Conservation (phyloP, 495 filamentous ascomycete genomes). For the Lasiosphaeria ovina region DNA sequence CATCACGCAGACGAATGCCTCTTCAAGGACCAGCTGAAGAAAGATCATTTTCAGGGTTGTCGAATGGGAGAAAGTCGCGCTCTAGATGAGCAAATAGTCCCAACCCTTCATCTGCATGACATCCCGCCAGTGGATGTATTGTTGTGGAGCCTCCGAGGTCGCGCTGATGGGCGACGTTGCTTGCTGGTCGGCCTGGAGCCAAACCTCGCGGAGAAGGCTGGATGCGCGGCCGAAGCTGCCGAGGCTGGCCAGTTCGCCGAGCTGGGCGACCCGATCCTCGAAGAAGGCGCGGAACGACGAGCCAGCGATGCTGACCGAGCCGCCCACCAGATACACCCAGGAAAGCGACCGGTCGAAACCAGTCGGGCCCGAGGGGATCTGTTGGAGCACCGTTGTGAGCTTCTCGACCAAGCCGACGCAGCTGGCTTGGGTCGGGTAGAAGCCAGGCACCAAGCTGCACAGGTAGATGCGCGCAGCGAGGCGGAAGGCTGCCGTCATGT, state of each 20-base stretch:
- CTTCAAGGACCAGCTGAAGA: slow-evolving; percentile 40
- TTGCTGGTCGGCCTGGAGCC: slow-evolving; percentile 65
- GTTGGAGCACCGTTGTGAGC: slow-evolving; percentile 66
- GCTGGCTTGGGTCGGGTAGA: slow-evolving; percentile 65
- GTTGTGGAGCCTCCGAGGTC: slow-evolving; percentile 43
- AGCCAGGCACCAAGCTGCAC: slow-evolving; percentile 87
- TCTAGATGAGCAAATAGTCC: slow-evolving; percentile 86
- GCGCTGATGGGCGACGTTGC: slow-evolving; percentile 40
- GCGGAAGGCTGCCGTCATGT: slow-evolving; percentile 87
- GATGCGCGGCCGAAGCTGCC: slow-evolving; percentile 83
- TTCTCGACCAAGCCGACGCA: slow-evolving; percentile 72
- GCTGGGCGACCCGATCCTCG: slow-evolving; percentile 61
- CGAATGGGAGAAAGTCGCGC: not conserved
- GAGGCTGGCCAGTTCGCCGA: slow-evolving; percentile 73
- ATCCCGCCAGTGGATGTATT: slow-evolving; percentile 87
- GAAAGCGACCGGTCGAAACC: slow-evolving; percentile 89
- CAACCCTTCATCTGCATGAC: slow-evolving; percentile 88
- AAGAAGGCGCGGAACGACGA: slow-evolving; percentile 77
- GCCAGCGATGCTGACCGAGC: slow-evolving; percentile 63
- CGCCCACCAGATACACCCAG: slow-evolving; percentile 89
- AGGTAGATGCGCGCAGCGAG: slow-evolving; percentile 92
- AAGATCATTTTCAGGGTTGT: slow-evolving; percentile 17
- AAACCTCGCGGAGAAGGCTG: slow-evolving; percentile 76
- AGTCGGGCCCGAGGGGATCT: slow-evolving; percentile 73
- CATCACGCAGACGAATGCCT: slow-evolving; percentile 33